phyloP scores from a whole-genome alignment of 495 filamentous ascomycete species.

The Cercophora scortea region DNA sequence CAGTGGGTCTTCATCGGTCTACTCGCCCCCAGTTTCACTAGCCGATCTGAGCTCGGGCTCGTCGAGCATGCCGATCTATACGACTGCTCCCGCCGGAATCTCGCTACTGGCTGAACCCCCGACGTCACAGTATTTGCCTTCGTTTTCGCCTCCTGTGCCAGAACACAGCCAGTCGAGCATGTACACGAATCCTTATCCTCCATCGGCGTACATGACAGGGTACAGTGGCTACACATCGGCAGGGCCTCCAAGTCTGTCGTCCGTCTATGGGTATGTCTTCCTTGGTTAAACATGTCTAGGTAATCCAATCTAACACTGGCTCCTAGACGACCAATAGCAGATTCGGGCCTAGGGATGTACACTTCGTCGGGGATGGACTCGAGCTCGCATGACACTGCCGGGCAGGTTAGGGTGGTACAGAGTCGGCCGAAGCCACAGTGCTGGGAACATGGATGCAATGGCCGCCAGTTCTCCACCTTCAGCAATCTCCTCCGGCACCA shows the following conservation, averaged over 20 bases:
- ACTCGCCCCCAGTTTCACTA: conserved; percentile 32
- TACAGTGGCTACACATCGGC: conserved; percentile 32
- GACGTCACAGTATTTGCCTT: conserved; percentile 32
- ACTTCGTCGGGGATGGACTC: conserved; percentile 22
- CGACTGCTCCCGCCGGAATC: conserved; percentile 36
- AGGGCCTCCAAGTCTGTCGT: conserved; percentile 29
- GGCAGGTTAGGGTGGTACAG: conserved; percentile 61
- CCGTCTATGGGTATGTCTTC: conserved; percentile 35
- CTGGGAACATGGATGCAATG: conserved; percentile 94
- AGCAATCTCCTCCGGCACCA: conserved; percentile 90
- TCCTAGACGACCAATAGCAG: conserved; percentile 26
- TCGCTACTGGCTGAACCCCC: conserved; percentile 38
- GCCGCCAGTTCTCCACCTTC: conserved; percentile 88
- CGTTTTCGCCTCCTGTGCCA: conserved; percentile 35
- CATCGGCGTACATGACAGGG: conserved; percentile 23
- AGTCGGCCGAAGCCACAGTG: conserved; percentile 83
- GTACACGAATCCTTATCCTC: conserved; percentile 23
- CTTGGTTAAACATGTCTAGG: background rate
- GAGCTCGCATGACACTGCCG: conserved; percentile 24
- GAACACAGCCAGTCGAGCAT: conserved; percentile 31
- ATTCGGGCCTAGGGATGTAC: conserved; percentile 36
- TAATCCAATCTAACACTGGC: background rate
- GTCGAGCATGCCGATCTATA: conserved; percentile 37
- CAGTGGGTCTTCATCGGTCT: conserved; percentile 33
- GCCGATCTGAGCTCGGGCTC: conserved; percentile 29